Percentiles rank a stretch among this genome's conserved stretches.
Conservation (phyloP, 2,329 filamentous ascomycete genomes). For the Diaporthe sp. region DNA sequence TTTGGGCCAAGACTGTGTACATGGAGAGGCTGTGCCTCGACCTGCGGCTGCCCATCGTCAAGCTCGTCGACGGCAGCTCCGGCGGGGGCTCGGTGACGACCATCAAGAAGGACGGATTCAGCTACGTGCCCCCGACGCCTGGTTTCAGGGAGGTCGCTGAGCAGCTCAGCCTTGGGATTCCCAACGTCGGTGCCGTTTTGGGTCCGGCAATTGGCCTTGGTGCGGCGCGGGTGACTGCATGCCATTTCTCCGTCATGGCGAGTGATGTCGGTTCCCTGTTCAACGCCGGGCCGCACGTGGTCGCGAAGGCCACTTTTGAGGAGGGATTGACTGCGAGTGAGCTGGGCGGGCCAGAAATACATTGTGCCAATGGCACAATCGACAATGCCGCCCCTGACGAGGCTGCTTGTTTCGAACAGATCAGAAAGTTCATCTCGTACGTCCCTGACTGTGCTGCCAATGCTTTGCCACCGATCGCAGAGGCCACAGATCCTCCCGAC, state of each 20-base stretch:
- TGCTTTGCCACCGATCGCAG: constrained; percentile 61
- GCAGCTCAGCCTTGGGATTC: constrained; percentile 72
- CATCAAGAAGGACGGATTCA: constrained; percentile 64
- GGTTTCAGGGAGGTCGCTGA: constrained; percentile 63
- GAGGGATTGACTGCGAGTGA: constrained; percentile 69
- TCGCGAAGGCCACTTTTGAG: constrained; percentile 72
- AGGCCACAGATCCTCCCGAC: constrained; percentile 58
- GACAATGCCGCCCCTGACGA: constrained; percentile 72
- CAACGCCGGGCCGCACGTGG: constrained; percentile 72
- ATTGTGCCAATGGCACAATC: constrained; percentile 74
- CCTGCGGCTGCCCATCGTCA: constrained; percentile 68
- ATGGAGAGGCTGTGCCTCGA: constrained; percentile 70
- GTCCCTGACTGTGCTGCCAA: constrained; percentile 64
- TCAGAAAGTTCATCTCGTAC: constrained; percentile 66
- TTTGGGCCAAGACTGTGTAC: constrained; percentile 68
- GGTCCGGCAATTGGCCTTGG: constrained; percentile 73
- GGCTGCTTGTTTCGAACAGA: constrained; percentile 69
- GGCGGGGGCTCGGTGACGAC: constrained; percentile 72
- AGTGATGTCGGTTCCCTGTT: constrained; percentile 70
- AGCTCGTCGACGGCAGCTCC: constrained; percentile 72
- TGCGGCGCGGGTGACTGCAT: constrained; percentile 69
- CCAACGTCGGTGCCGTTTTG: constrained; percentile 71
- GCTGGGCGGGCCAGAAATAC: constrained; percentile 68
- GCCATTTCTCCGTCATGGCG: constrained; percentile 75
- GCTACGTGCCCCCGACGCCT: constrained; percentile 68